Percentiles rank a stretch among this genome's conserved stretches.
Conservation (phyloP, 2,329 filamentous ascomycete genomes). For the Xylaria sp. region DNA sequence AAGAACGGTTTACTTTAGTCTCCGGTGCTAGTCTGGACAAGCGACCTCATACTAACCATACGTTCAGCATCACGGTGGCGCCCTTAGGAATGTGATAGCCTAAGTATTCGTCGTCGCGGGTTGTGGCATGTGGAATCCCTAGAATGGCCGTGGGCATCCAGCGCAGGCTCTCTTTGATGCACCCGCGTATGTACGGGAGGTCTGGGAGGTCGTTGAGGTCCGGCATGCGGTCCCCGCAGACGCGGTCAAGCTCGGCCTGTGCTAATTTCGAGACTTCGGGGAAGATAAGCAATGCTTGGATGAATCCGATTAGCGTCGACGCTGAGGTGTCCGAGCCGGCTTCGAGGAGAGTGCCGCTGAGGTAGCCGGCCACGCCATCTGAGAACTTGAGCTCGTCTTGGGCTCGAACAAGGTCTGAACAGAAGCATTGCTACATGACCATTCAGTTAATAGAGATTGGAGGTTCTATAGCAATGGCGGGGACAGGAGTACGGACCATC, state of each 20-base stretch:
- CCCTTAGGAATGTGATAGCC: slow-evolving; percentile 57
- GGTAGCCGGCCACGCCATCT: slow-evolving; percentile 51
- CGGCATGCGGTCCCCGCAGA: slow-evolving; percentile 58
- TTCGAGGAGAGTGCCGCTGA: slow-evolving; percentile 45
- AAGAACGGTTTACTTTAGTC: neutral
- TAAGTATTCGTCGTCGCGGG: slow-evolving; percentile 51
- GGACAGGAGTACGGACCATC: slow-evolving; percentile 33
- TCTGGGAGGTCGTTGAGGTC: slow-evolving; percentile 54
- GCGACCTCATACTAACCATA: slow-evolving; percentile 49
- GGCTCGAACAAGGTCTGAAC: slow-evolving; percentile 44
- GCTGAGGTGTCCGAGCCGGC: slow-evolving; percentile 55
- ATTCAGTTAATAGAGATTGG: neutral
- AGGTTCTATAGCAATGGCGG: neutral
- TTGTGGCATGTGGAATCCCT: slow-evolving; percentile 53
- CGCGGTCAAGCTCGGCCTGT: slow-evolving; percentile 52
- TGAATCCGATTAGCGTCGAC: slow-evolving; percentile 52
- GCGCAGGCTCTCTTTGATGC: slow-evolving; percentile 58
- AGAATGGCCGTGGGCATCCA: slow-evolving; percentile 57
- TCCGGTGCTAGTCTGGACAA: neutral
- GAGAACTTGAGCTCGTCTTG: slow-evolving; percentile 51
- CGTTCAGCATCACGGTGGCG: slow-evolving; percentile 54
- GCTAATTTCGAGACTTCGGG: slow-evolving; percentile 49
- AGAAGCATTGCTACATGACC: slow-evolving; percentile 46
- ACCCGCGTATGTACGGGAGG: slow-evolving; percentile 59
- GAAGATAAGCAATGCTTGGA: slow-evolving; percentile 55